Conservation (phyloP, 2,329 filamentous ascomycete genomes). For the Didymella pinodella region DNA sequence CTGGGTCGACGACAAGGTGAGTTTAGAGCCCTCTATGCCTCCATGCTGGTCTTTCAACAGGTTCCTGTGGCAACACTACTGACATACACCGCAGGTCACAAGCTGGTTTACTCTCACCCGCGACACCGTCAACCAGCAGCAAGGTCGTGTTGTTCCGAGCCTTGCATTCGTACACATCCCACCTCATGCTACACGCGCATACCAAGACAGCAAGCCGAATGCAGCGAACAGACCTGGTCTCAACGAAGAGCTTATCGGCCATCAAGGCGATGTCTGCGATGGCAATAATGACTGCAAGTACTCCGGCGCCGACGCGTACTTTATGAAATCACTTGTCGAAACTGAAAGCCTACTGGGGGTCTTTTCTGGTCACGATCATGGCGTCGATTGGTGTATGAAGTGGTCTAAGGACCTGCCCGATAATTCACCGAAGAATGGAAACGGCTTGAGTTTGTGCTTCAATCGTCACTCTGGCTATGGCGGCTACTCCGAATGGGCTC, state of each 20-base stretch:
- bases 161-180: conserved; percentile 66
- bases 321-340: conserved; percentile 68
- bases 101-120: conserved; percentile 38
- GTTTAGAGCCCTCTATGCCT: background rate
- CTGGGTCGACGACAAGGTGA: conserved; percentile 38
- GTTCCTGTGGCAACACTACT: background rate
- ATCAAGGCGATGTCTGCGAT: conserved; percentile 34
- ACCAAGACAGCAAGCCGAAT: conserved; percentile 58
- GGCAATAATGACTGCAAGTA: conserved; percentile 42
- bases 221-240: conserved; percentile 54
- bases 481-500: conserved; percentile 70
- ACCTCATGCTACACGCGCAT: conserved; percentile 33
- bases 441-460: conserved; percentile 62
- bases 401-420: conserved; percentile 45
- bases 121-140: conserved; percentile 28
- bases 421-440: conserved; percentile 49
- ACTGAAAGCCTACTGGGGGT: conserved; percentile 57
- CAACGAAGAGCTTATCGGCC: conserved; percentile 35
- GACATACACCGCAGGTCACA: conserved; percentile 28
- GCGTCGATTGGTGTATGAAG: conserved; percentile 52
- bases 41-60: background rate
- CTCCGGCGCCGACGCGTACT: conserved; percentile 62
- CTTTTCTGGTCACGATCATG: conserved; percentile 74
- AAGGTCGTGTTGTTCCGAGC: conserved; percentile 55
- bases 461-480: conserved; percentile 74